Percentiles rank a stretch among this genome's conserved stretches.
phyloP scores from a whole-genome alignment of 1,139 yeast species.

The Geotrichum klebahnii region DNA sequence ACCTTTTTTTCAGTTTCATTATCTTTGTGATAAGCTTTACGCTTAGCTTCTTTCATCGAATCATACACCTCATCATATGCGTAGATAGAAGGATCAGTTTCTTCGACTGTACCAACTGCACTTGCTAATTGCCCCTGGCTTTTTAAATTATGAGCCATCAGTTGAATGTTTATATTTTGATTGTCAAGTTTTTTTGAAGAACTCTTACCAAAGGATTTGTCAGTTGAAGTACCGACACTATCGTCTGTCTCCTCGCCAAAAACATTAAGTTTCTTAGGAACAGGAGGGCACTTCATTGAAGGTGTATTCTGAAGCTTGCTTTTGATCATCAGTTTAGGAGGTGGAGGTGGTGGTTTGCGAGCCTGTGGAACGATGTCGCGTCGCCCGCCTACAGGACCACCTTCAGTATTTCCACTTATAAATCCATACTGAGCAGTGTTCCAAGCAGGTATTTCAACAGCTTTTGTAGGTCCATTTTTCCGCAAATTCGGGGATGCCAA shows the following conservation, averaged over 20 bases:
- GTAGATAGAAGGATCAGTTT: constrained; percentile 30
- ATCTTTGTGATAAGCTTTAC: constrained; percentile 17
- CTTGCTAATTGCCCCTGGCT: constrained; percentile 24
- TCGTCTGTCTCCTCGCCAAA: constrained; percentile 21
- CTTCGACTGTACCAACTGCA: constrained; percentile 18
- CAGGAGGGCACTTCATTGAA: constrained; percentile 7
- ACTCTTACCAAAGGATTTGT: constrained; percentile 11
- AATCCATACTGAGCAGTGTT: constrained; percentile 57
- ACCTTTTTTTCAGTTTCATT: constrained; percentile 23
- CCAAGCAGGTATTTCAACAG: constrained; percentile 46
- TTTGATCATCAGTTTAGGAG: constrained; percentile 21
- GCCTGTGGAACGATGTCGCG: constrained; percentile 41
- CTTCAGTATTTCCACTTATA: constrained; percentile 54
- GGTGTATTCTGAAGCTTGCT: neutral
- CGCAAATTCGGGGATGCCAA: constrained; percentile 44
- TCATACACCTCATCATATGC: constrained; percentile 43
- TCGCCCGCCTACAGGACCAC: constrained; percentile 49
- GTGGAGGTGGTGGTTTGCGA: constrained; percentile 22
- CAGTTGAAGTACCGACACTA: constrained; percentile 13
- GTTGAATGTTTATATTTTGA: constrained; percentile 25
- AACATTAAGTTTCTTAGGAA: constrained; percentile 13
- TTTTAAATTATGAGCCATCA: constrained; percentile 27
- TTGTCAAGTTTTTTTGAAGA: constrained; percentile 15
- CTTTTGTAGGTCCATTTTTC: constrained; percentile 33
- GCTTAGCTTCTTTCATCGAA: constrained; percentile 36